Evolutionary conservation across 305 asterid species (phyloP).

Genomic region (Fraxinus dipetala): DNA sequence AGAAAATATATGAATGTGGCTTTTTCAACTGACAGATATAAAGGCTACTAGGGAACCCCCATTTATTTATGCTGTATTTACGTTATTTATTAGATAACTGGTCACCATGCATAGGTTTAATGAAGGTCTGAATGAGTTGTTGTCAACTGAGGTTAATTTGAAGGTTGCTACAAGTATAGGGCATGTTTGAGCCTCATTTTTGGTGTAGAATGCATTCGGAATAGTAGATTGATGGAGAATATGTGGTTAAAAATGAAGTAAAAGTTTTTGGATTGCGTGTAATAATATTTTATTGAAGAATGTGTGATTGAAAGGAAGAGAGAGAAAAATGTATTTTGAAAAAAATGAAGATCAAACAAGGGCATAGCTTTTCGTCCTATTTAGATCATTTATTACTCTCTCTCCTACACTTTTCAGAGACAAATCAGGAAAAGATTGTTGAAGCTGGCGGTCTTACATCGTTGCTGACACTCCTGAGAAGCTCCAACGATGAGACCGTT

Average conservation of each 20-base stretch:
- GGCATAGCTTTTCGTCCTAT: neutral
- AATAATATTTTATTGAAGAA: too few relatives aligned
- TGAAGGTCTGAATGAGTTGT: neutral
- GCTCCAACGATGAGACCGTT: constrained; percentile 65
- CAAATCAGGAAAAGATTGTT: constrained; percentile 82
- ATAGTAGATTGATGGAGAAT: too few relatives aligned
- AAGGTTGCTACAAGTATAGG: neutral
- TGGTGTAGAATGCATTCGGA: too few relatives aligned
- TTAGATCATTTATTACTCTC: neutral
- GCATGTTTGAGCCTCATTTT: too few relatives aligned
- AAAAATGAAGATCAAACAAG: too few relatives aligned
- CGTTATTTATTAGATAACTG: neutral
- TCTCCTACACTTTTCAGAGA: constrained; percentile 42
- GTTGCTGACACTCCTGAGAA: constrained; percentile 59
- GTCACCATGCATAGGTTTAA: neutral
- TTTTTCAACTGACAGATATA: neutral
- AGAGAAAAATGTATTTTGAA: too few relatives aligned
- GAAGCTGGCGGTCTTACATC: constrained; percentile 84
- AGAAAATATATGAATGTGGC: neutral
- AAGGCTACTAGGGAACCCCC: neutral
- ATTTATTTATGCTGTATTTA: neutral
- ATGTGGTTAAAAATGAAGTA: too few relatives aligned
- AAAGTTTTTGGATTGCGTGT: too few relatives aligned
- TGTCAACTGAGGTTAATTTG: neutral
- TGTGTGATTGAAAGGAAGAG: too few relatives aligned